These are phyloP conservation scores for Rubus parviflorus DNA, from an alignment of 306 rosid species.

Conservation along the genomic window DNA sequence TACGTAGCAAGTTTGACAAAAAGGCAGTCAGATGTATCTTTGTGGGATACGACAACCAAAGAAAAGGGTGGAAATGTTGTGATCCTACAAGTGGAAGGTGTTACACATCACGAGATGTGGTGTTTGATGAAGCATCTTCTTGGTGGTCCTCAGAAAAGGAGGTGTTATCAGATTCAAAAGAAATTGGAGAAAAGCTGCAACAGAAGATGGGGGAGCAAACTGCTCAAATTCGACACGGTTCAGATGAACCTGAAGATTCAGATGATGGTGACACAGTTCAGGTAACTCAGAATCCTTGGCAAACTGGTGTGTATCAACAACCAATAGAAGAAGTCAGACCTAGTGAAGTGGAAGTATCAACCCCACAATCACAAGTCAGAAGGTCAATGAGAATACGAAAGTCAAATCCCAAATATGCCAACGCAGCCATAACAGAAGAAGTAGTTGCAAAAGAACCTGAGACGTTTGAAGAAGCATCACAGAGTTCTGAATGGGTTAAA, in stretches of 20 bases:
- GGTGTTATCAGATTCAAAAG: conserved; percentile 6
- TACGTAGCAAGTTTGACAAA: conserved; percentile 1
- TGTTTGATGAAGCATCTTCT: conserved; percentile 7
- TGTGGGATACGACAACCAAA: not conserved
- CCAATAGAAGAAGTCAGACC: not conserved
- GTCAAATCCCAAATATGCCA: not conserved
- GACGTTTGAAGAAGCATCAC: too few relatives aligned
- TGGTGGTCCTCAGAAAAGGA: conserved; percentile 16
- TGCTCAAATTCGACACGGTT: not conserved
- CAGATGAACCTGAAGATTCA: too few relatives aligned
- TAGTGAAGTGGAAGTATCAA: not conserved
- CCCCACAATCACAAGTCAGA: not conserved
- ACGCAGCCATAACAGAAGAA: too few relatives aligned
- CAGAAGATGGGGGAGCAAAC: not conserved
- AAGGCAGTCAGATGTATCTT: not conserved
- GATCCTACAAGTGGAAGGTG: not conserved
- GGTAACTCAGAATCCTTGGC: not conserved
- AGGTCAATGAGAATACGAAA: conserved; percentile 4
- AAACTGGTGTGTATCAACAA: not conserved
- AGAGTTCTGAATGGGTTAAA: too few relatives aligned
- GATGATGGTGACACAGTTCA: too few relatives aligned
- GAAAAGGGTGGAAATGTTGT: not conserved
- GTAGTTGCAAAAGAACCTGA: too few relatives aligned
- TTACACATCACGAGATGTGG: not conserved
- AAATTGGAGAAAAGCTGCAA: not conserved